Percentiles rank a stretch among this genome's conserved stretches.
phyloP scores from a whole-genome alignment of 2,329 filamentous ascomycete species.

The Monosporascus sp. region DNA sequence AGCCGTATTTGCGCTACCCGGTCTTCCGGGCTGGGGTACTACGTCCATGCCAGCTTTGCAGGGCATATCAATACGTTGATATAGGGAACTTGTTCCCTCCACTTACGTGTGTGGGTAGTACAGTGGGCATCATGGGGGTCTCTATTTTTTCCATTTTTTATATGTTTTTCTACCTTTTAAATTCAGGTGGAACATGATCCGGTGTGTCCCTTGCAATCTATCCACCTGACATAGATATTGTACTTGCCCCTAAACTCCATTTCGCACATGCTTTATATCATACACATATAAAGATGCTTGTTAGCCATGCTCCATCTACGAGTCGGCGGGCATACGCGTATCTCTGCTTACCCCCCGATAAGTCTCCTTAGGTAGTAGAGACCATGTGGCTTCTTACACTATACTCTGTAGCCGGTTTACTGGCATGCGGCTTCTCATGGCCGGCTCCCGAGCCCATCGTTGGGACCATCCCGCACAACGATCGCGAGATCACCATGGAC shows the following conservation, averaged over 20 bases:
- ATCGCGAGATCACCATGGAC: slow-evolving; percentile 14
- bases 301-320: no score
- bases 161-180: no score
- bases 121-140: background rate
- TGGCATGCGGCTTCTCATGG: slow-evolving; percentile 1
- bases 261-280: no score
- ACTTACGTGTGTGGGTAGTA: background rate
- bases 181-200: no score
- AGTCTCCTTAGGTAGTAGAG: no score
- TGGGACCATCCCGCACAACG: slow-evolving; percentile 19
- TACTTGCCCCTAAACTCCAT: no score
- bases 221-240: no score
- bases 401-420: background rate
- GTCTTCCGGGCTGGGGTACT: background rate
- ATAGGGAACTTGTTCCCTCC: background rate
- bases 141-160: background rate
- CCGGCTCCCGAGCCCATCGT: slow-evolving; percentile 13
- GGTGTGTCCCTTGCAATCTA: no score
- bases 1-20: background rate
- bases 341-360: no score
- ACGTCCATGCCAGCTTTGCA: background rate
- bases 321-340: no score
- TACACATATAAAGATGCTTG: no score
- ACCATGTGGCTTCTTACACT: background rate
- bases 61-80: background rate